Evolutionary conservation across 805 yeast species (phyloP).

Genomic region (Saturnispora besseyi): DNA sequence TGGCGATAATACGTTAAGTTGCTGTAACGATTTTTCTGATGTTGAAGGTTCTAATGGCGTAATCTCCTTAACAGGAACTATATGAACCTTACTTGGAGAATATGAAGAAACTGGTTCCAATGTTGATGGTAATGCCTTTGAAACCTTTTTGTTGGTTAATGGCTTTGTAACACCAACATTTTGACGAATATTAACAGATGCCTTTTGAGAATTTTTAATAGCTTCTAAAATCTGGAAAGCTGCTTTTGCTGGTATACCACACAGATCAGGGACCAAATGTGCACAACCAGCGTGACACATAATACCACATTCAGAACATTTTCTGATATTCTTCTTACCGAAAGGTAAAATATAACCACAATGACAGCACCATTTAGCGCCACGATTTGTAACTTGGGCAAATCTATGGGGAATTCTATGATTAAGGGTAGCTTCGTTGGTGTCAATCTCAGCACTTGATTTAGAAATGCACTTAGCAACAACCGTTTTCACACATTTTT

Average conservation of each 20-base stretch:
- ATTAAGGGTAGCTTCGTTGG: conserved; percentile 74
- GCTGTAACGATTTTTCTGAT: not conserved
- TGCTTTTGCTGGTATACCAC: conserved; percentile 98
- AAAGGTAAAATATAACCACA: conserved; percentile 96
- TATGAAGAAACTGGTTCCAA: not conserved
- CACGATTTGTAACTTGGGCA: conserved; percentile 83
- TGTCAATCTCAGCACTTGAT: conserved; percentile 57
- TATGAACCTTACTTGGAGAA: not conserved
- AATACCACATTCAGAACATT: conserved; percentile 88
- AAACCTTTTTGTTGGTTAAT: not conserved
- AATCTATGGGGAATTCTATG: conserved; percentile 97
- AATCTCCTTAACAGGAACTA: not conserved
- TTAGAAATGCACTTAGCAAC: conserved; percentile 79
- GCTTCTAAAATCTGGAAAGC: conserved; percentile 84
- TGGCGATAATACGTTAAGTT: not conserved
- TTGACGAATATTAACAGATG: not conserved
- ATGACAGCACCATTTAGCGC: conserved; percentile 99
- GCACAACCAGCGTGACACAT: conserved; percentile 92
- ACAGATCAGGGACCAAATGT: conserved; percentile 93
- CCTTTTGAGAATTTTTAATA: conserved; percentile 57
- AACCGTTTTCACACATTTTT: conserved; percentile 70
- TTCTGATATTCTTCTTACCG: conserved; percentile 87
- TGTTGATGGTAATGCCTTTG: not conserved
- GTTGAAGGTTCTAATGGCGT: not conserved
- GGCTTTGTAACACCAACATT: not conserved